phyloP scores from a whole-genome alignment of 768 basidiomycete genomes.

The Naganishia friedmannii region DNA sequence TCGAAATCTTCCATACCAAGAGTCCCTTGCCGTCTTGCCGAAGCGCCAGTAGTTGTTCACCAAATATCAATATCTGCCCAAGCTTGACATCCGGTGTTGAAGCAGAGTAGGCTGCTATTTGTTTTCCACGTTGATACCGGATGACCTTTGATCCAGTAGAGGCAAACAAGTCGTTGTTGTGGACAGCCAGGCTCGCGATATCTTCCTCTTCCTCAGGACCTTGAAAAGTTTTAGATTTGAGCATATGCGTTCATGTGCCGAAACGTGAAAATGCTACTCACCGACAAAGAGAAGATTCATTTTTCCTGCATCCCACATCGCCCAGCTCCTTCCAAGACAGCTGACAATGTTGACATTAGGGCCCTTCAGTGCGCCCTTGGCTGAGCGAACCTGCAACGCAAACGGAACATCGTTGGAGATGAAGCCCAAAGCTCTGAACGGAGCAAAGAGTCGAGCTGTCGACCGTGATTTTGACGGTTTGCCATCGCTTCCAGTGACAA shows the following conservation, averaged over 20 bases:
- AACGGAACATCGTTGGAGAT: constrained; percentile 89
- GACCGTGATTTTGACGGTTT: constrained; percentile 17
- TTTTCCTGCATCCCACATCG: constrained; percentile 91
- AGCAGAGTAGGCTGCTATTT: constrained; percentile 56
- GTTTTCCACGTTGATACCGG: constrained; percentile 83
- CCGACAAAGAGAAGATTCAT: constrained; percentile 91
- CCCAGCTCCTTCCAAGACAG: constrained; percentile 85
- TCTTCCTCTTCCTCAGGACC: constrained; percentile 75
- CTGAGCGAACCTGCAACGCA: constrained; percentile 75
- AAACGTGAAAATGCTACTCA: constrained; percentile 54
- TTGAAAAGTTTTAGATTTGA: constrained; percentile 45
- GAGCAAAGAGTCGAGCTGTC: constrained; percentile 65
- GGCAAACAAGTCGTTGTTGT: constrained; percentile 82
- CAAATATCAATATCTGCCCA: constrained; percentile 71
- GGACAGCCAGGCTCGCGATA: constrained; percentile 74
- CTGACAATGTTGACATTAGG: constrained; percentile 80
- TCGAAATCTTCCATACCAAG: constrained; percentile 70
- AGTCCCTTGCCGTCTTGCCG: constrained; percentile 65
- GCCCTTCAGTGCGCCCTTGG: constrained; percentile 78
- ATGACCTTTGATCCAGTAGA: constrained; percentile 66
- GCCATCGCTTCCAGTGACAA: not conserved
- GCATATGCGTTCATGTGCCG: not conserved
- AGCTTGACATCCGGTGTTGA: constrained; percentile 51
- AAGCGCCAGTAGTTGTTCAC: constrained; percentile 72
- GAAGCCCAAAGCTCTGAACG: constrained; percentile 91